These are phyloP conservation scores for Colletotrichum liriopes DNA, from an alignment of 2,329 filamentous ascomycete species.

Conservation along the genomic window DNA sequence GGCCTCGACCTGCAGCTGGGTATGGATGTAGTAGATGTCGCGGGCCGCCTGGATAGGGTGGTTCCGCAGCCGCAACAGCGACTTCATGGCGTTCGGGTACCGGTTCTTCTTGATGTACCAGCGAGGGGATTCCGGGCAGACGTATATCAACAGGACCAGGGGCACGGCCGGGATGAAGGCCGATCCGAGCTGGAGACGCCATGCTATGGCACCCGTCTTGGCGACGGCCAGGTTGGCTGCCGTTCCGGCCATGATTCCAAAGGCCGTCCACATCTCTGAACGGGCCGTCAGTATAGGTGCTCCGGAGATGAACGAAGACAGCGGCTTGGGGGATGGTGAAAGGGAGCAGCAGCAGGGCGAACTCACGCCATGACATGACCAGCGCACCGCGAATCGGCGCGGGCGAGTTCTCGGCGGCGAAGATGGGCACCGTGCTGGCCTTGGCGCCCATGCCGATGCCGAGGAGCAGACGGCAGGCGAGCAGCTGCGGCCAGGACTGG, in stretches of 20 bases:
- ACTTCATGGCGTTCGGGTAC: constrained; percentile 69
- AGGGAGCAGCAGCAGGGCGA: background rate
- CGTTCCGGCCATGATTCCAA: constrained; percentile 68
- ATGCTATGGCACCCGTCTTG: constrained; percentile 65
- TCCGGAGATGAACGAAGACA: background rate
- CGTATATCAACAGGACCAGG: constrained; percentile 67
- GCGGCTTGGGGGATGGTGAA: background rate
- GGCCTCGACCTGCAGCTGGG: constrained; percentile 52
- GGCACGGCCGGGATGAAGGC: constrained; percentile 73
- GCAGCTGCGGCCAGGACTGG: constrained; percentile 80
- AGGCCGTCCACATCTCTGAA: constrained; percentile 78
- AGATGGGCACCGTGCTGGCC: constrained; percentile 80
- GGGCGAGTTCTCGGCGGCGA: constrained; percentile 81
- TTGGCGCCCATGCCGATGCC: constrained; percentile 86
- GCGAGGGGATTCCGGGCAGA: constrained; percentile 76
- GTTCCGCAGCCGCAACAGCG: constrained; percentile 71
- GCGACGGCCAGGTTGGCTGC: constrained; percentile 71
- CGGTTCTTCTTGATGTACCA: constrained; percentile 77
- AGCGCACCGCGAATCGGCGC: constrained; percentile 78
- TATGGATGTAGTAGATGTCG: constrained; percentile 74
- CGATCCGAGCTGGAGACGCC: constrained; percentile 74
- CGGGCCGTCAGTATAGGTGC: constrained; percentile 62
- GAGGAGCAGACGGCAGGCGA: constrained; percentile 79
- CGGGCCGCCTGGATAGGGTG: constrained; percentile 72
- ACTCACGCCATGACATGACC: constrained; percentile 50